Evolutionary conservation across 257 asterid genomes (phyloP).

Genomic region (Mitragyna speciosa): DNA sequence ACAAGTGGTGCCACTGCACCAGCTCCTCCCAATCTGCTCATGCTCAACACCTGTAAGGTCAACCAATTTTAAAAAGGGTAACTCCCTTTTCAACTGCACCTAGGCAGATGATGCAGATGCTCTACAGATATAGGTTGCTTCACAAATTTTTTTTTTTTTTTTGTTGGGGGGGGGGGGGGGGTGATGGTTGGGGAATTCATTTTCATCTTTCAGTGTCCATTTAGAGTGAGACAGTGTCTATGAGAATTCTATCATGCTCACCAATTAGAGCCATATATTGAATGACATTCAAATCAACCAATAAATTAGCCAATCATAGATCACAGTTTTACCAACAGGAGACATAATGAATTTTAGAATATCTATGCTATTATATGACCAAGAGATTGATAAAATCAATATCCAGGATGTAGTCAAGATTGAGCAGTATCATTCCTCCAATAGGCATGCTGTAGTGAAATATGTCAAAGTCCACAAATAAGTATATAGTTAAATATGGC

Average conservation of each 20-base stretch:
- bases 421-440: conserved; percentile 15
- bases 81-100: conserved; percentile 12
- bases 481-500: neutral
- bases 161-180: neutral
- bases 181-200: neutral
- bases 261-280: neutral
- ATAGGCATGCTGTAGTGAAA: too few species aligned
- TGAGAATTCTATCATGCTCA: neutral
- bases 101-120: conserved; percentile 4
- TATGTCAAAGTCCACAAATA: too few species aligned
- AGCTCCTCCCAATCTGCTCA: conserved; percentile 99
- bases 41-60: conserved; percentile 81
- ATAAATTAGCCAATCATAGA: neutral
- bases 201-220: neutral
- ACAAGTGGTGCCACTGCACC: conserved; percentile 99
- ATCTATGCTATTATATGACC: neutral
- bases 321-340: neutral
- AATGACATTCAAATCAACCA: neutral
- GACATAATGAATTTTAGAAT: neutral
- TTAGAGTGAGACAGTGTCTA: neutral
- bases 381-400: neutral
- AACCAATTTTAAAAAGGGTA: conserved; percentile 15
- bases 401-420: conserved; percentile 10
- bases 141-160: neutral
- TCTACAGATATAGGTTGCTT: conserved; percentile 7